Evolutionary conservation across 164 flowering plant genomes (phyloP), one percentile per base, ranked within the genome.

Genomic region (Litsea cubeba): DNA sequence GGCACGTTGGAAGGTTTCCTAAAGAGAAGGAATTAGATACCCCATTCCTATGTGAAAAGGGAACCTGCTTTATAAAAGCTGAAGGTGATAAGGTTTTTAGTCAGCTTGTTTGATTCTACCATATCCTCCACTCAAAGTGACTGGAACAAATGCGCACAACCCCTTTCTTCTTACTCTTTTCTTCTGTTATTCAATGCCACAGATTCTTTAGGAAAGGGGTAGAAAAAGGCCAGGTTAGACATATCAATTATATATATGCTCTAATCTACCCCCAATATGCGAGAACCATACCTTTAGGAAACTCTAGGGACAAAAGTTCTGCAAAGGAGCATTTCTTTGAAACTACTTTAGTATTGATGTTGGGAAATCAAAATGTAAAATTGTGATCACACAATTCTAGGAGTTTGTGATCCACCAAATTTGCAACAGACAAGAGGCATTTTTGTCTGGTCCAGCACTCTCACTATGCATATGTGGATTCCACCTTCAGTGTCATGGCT

Each of bases 241-340:
- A 15, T 40, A 18, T 18, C 10, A 60, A 12, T 18, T 58, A 58
- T 58, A 20, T 58, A 17, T 5, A 3, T 58, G 62, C 18, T 58
- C 62, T 12, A 11, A 58, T 49, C 26, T 62, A 70, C 28, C 62
- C 35, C 10, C 62, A 70, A 12, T 26, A 50, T 51, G 72, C 3
- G 62, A 22, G 72, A 62, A 50, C 64, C 72, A 70, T 51, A 12
- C 12, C 30, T 54, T 17, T 50, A 15, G 7, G 2, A 30, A 54
- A 24, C 63, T 70, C 32, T 70, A 54, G 72, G 15, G 72, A 51
- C 25, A 62, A 25, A 30, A 64, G 22, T 64, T 64, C 7, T 11
- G 12, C 12, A 0, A 63, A 22, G 22, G 63, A n/a, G 22, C 22
- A 18, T 60, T 40, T 60, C 63, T 18, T 40, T 60, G n/a, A 18